Conservation (phyloP, 2,329 filamentous ascomycete genomes). For the Penicillium sp. region DNA sequence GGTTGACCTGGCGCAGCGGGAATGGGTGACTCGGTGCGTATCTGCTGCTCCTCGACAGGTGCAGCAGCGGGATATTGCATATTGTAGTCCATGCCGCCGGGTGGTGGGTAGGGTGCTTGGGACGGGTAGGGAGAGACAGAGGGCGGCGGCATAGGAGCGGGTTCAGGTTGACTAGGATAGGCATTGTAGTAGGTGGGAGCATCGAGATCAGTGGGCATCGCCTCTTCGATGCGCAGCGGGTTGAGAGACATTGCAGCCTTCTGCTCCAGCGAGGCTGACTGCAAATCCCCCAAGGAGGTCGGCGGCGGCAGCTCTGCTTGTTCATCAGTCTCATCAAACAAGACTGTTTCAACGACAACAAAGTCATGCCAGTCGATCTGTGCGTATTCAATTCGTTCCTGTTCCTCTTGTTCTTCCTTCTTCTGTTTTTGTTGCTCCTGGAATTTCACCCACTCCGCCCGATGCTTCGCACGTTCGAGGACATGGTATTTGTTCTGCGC, state of each 20-base stretch:
- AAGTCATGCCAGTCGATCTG: slow-evolving; percentile 99
- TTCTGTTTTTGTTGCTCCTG: slow-evolving; percentile 80
- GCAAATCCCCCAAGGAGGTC: slow-evolving; percentile 81
- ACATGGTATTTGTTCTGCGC: slow-evolving; percentile 73
- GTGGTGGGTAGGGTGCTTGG: slow-evolving; percentile 29
- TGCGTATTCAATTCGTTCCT: slow-evolving; percentile 69
- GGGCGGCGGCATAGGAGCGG: slow-evolving; percentile 30
- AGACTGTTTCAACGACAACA: slow-evolving; percentile 86
- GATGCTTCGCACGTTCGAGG: slow-evolving; percentile 71
- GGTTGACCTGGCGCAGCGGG: slow-evolving; percentile 52
- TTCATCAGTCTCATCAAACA: slow-evolving; percentile 86
- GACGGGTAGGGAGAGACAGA: slow-evolving; percentile 22
- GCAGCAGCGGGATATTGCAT: slow-evolving; percentile 33
- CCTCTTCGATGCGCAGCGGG: slow-evolving; percentile 84
- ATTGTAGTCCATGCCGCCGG: slow-evolving; percentile 20
- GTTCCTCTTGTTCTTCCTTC: slow-evolving; percentile 80
- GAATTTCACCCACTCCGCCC: slow-evolving; percentile 80
- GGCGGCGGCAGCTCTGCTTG: slow-evolving; percentile 79
- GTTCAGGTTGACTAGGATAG: slow-evolving; percentile 39
- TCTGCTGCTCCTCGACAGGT: slow-evolving; percentile 31
- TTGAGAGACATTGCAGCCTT: slow-evolving; percentile 85
- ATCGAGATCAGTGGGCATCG: slow-evolving; percentile 73
- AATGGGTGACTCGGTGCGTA: slow-evolving; percentile 66
- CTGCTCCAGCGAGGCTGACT: slow-evolving; percentile 90
- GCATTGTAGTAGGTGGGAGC: slow-evolving; percentile 49